phyloP scores from a whole-genome alignment of 1,139 yeast genomes.

The Keqinozyma sinolaborantium region DNA sequence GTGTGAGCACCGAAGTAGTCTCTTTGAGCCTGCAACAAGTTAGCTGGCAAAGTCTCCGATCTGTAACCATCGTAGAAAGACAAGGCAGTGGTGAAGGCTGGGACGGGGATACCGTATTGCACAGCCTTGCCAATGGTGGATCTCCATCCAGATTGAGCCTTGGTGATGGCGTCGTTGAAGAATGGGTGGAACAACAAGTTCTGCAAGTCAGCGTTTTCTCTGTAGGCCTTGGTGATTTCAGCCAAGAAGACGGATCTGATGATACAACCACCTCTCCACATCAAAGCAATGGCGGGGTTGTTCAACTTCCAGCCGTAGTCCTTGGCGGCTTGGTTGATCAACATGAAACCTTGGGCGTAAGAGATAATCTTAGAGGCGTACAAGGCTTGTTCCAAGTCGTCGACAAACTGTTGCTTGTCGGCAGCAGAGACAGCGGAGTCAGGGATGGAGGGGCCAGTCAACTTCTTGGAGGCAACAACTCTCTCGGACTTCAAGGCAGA shows the following conservation, averaged over 20 bases:
- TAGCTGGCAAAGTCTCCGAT: slow-evolving; percentile 93
- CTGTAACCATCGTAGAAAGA: slow-evolving; percentile 99
- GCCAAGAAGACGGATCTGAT: slow-evolving; percentile 97
- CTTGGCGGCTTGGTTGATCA: slow-evolving; percentile 96
- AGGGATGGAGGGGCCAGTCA: slow-evolving; percentile 71
- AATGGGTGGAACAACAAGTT: slow-evolving; percentile 94
- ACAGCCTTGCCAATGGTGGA: slow-evolving; percentile 74
- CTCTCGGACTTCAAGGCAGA: slow-evolving; percentile 93
- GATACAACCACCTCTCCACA: slow-evolving; percentile 99
- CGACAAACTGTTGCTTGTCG: slow-evolving; percentile 81
- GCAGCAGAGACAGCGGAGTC: slow-evolving; percentile 53
- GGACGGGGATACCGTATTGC: slow-evolving; percentile 89
- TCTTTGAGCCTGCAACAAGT: slow-evolving; percentile 98
- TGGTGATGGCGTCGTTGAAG: slow-evolving; percentile 86
- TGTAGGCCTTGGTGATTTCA: slow-evolving; percentile 95
- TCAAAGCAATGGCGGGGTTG: slow-evolving; percentile 96
- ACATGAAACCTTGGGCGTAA: slow-evolving; percentile 99
- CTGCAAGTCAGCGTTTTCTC: slow-evolving; percentile 88
- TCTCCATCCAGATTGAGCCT: slow-evolving; percentile 98
- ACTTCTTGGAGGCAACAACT: slow-evolving; percentile 72
- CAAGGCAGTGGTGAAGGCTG: slow-evolving; percentile 96
- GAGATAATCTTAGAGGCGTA: slow-evolving; percentile 98
- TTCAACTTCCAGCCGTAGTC: slow-evolving; percentile 96
- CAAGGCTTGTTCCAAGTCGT: slow-evolving; percentile 95
- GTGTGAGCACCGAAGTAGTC: slow-evolving; percentile 99